Conservation (phyloP, 2,329 filamentous ascomycete genomes). For the Diaporthe helianthi region DNA sequence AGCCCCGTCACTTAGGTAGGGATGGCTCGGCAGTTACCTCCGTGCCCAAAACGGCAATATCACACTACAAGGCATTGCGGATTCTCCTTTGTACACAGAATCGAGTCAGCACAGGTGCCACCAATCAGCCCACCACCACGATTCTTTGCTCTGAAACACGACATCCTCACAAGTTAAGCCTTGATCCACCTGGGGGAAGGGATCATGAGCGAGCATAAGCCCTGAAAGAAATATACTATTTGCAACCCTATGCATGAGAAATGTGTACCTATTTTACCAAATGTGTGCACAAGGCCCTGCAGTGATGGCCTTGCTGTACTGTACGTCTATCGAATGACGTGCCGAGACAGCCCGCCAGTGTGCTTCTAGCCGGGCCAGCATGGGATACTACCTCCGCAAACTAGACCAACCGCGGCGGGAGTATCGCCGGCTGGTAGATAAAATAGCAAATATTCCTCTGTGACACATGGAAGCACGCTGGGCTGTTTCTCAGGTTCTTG, state of each 20-base stretch:
- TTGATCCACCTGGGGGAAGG: not conserved
- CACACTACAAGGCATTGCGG: not conserved
- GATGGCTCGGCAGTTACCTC: not conserved
- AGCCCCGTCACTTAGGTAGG: no score
- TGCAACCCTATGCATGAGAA: not conserved
- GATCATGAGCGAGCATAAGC: not conserved
- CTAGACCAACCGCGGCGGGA: not conserved
- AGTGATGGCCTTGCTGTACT: not conserved
- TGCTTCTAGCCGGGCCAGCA: not conserved
- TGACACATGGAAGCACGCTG: not conserved
- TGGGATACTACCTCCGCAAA: not conserved
- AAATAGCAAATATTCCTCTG: not conserved
- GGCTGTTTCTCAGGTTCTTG: not conserved
- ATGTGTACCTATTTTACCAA: not conserved
- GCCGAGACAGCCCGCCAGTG: not conserved
- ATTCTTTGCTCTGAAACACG: not conserved
- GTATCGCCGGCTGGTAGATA: not conserved
- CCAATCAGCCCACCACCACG: not conserved
- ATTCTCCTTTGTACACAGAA: not conserved
- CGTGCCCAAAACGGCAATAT: conserved; percentile 17
- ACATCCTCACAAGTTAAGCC: not conserved
- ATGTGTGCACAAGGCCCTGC: not conserved
- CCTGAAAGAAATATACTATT: not conserved
- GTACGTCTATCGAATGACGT: not conserved
- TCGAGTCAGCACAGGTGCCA: conserved; percentile 7